Base-by-base conservation (phyloP, 2,329 filamentous ascomycete genomes). In the Madurella fahalii region DNA sequence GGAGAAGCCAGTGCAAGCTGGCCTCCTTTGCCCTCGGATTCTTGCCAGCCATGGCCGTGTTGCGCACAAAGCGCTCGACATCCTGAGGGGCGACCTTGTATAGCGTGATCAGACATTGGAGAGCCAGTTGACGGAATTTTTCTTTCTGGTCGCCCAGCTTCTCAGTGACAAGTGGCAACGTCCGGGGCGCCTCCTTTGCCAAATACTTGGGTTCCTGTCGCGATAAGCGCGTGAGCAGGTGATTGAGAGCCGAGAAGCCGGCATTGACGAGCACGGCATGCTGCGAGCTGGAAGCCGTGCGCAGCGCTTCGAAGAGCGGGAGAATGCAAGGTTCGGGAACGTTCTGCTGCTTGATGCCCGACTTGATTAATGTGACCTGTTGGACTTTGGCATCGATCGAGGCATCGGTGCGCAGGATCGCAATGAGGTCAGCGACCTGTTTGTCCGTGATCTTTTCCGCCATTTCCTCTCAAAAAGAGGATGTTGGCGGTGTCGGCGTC, bases 101-200 rank as follows among this genome's bases (percentile, higher is more conserved):
- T 54, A 96, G 77, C 50, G 94, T 94, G 31, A 80, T 80, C 55
- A 96, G 81, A 16, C 88, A 83, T 68, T 90, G 87, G 43, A 84
- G 77, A 15, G 91, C 89, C 55, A 92, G 79, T 32, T 79, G 74
- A 64, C 92, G 84, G 63, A 91, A 83, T 69, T 91, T 92, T 67
- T 96, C 92, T 69, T 93, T 93, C 61, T 83, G 83, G 68, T 96
- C 93, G 56, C 90, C 91, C 56, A 97, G 80, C 69, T 90, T 89
- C 54, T 96, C 93, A 53, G 91, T 75, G 51, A 96, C 79, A 44
- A 92, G 71, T 4, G 89, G 83, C 58, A 94, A 80, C 9, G 91
- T 85, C 59, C 83, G 80, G 47, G 81, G 79, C 2, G 85, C 85
- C 69, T 95, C 81, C 61, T 87, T 86, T 57, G 83, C 74, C 56